Conservation (phyloP, 106 monocot genomes). For the Iris macrosiphon region DNA sequence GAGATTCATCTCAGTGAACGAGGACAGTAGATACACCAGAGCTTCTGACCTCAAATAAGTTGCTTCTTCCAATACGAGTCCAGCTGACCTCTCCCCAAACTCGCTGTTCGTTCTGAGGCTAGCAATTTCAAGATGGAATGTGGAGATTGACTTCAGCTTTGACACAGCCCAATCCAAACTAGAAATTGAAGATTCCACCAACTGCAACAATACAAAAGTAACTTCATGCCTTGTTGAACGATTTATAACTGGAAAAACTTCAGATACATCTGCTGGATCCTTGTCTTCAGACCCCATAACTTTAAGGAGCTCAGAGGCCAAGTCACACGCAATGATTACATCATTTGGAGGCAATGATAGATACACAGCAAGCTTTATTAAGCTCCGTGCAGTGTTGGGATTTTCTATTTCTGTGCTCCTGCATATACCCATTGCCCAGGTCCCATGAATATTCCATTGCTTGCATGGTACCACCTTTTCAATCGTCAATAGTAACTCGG, state of each 20-base stretch:
- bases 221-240: constrained; percentile 42
- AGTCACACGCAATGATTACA: constrained; percentile 35
- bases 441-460: constrained; percentile 35
- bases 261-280: constrained; percentile 39
- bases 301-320: constrained; percentile 49
- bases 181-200: constrained; percentile 47
- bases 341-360: constrained; percentile 53
- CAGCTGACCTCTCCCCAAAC: constrained; percentile 21
- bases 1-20: constrained; percentile 76
- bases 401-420: constrained; percentile 31
- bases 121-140: constrained; percentile 7
- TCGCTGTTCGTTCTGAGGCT: constrained; percentile 5
- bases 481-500: constrained; percentile 46
- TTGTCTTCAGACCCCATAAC: constrained; percentile 56
- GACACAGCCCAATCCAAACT: constrained; percentile 59
- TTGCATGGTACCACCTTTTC: constrained; percentile 27
- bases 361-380: constrained; percentile 38
- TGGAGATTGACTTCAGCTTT: constrained; percentile 45
- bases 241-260: constrained; percentile 44
- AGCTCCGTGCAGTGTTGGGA: constrained; percentile 30
- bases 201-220: constrained; percentile 39
- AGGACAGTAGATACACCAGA: constrained; percentile 57
- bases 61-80: constrained; percentile 46
- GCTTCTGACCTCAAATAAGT: constrained; percentile 61
- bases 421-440: constrained; percentile 50